Conservation (phyloP, 2,329 filamentous ascomycete genomes). For the Botrytis cinerea region DNA sequence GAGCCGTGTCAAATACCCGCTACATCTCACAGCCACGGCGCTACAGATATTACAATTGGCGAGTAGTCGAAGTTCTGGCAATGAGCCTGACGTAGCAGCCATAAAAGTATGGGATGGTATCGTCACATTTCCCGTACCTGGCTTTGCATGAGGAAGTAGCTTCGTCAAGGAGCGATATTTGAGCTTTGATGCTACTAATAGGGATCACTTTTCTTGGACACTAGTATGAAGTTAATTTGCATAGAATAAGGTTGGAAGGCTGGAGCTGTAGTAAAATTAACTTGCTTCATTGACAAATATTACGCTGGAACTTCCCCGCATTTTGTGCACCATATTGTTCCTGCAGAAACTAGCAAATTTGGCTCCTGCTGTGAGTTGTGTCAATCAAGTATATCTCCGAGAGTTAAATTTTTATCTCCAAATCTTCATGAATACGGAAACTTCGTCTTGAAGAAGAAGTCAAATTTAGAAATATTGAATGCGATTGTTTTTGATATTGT, state of each 20-base stretch:
- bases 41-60: constrained; percentile 44
- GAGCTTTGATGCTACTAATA: background rate
- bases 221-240: background rate
- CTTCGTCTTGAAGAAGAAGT: too few relatives aligned
- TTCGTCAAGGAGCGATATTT: background rate
- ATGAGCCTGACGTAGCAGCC: constrained; percentile 44
- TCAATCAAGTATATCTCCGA: background rate
- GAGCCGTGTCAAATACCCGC: constrained; percentile 41
- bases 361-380: background rate
- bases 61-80: constrained; percentile 40
- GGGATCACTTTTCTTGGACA: background rate
- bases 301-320: background rate
- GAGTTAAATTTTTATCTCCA: background rate
- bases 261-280: background rate
- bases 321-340: background rate
- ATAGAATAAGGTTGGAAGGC: background rate
- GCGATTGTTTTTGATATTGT: background rate
- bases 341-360: background rate
- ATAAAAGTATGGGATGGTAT: constrained; percentile 45
- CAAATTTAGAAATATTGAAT: background rate
- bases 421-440: background rate
- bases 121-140: background rate
- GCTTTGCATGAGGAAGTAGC: background rate
- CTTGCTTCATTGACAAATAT: background rate
- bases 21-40: constrained; percentile 42